Conservation (phyloP, 495 filamentous ascomycete species). For the Thermothielavioides terrestris region DNA sequence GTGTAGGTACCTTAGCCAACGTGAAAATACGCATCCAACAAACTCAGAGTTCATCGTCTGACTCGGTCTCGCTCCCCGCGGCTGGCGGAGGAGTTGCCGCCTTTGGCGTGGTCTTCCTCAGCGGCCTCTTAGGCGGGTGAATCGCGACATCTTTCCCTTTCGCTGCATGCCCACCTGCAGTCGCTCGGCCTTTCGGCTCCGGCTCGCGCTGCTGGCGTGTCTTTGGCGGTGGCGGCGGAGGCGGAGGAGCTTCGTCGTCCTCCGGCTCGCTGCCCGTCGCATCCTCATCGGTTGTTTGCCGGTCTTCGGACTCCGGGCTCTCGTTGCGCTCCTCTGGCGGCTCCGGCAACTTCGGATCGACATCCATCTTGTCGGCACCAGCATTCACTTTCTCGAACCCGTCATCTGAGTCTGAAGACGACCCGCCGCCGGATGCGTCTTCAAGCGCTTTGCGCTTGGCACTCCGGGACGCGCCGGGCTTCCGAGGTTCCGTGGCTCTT, state of each 20-base stretch:
- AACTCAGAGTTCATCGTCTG: constrained; percentile 36
- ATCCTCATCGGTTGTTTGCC: constrained; percentile 34
- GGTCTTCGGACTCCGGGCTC: constrained; percentile 17
- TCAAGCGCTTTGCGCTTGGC: constrained; percentile 44
- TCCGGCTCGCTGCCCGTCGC: constrained; percentile 39
- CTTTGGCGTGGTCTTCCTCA: constrained; percentile 16
- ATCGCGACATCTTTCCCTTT: constrained; percentile 9
- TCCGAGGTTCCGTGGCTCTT: not conserved
- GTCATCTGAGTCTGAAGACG: constrained; percentile 31
- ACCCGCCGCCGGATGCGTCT: constrained; percentile 34
- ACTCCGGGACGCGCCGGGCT: constrained; percentile 22
- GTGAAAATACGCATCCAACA: too few relatives aligned
- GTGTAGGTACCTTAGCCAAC: not conserved
- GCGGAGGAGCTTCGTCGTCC: constrained; percentile 25
- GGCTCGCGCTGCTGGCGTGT: not conserved
- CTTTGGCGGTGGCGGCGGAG: constrained; percentile 14
- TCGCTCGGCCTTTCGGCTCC: not conserved
- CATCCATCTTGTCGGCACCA: constrained; percentile 39
- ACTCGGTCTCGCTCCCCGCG: constrained; percentile 35
- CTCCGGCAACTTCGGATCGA: constrained; percentile 31
- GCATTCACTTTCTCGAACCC: constrained; percentile 40
- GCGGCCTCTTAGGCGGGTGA: constrained; percentile 10
- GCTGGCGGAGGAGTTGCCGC: constrained; percentile 13
- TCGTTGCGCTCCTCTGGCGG: not conserved
- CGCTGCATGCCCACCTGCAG: not conserved